Percentiles rank a stretch among this genome's conserved stretches.
Conservation (phyloP, 2,329 filamentous ascomycete genomes). For the Cordyceps fumosorosea region DNA sequence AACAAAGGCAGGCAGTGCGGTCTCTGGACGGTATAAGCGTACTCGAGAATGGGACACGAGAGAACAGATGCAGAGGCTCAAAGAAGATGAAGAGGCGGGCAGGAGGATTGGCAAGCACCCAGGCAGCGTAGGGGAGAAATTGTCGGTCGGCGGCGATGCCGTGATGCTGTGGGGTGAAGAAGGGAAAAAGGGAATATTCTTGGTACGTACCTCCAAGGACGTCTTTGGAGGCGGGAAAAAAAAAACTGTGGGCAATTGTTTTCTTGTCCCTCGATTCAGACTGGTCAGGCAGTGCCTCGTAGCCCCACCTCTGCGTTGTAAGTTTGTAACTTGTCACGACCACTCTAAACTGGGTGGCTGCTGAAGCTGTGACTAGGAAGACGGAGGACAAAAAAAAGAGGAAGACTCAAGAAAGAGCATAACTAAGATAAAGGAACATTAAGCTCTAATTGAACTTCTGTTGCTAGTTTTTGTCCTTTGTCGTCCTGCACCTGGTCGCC, state of each 20-base stretch:
- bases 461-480: too few relatives aligned
- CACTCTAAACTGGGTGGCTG: too few relatives aligned
- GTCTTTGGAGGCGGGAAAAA: conserved; percentile 12
- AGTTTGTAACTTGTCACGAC: too few relatives aligned
- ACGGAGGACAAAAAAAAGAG: neutral
- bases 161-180: conserved; percentile 22
- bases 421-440: too few relatives aligned
- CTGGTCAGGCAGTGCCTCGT: conserved; percentile 13
- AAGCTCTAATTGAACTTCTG: too few relatives aligned
- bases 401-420: neutral
- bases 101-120: conserved; percentile 18
- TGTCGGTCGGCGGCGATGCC: conserved; percentile 21
- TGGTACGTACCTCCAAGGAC: neutral
- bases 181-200: conserved; percentile 20
- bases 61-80: conserved; percentile 11
- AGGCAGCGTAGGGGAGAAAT: conserved; percentile 13
- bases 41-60: conserved; percentile 7
- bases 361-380: too few relatives aligned
- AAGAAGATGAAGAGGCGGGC: conserved; percentile 16
- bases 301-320: conserved; percentile 3
- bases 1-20: conserved; percentile 2
- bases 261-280: conserved; percentile 19
- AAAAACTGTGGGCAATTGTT: conserved; percentile 19
- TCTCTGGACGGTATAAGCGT: conserved; percentile 10
- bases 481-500: too few relatives aligned